A percentile compares a stretch with the other conserved stretches of the same genome.
Evolutionary conservation across 179 eudicot species (phyloP).

Genomic region (Nepenthes alata): DNA sequence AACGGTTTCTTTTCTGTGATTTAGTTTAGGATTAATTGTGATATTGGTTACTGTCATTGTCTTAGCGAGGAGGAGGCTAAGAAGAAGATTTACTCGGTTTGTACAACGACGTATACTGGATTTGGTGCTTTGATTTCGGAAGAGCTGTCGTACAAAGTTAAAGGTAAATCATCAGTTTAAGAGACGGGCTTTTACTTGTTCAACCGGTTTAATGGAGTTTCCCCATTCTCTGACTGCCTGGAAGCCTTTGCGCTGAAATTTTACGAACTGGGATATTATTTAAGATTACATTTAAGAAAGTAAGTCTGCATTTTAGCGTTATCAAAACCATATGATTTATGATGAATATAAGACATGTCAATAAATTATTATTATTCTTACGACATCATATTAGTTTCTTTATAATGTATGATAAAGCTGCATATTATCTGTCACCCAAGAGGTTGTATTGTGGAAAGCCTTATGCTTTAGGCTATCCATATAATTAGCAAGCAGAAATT

Average conservation of each 20-base stretch:
- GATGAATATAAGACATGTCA: too few relatives aligned
- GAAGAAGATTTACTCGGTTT: constrained; percentile 85
- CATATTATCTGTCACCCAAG: too few relatives aligned
- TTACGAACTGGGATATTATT: too few relatives aligned
- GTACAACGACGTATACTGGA: constrained; percentile 79
- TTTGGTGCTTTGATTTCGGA: constrained; percentile 88
- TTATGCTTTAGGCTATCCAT: too few relatives aligned
- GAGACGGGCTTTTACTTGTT: too few relatives aligned
- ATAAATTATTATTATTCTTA: too few relatives aligned
- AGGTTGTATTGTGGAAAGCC: too few relatives aligned
- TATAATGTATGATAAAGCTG: too few relatives aligned
- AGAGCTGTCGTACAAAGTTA: constrained; percentile 77
- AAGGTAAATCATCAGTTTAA: constrained; percentile 34
- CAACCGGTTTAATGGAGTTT: too few relatives aligned
- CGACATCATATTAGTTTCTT: too few relatives aligned
- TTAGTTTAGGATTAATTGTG: not conserved
- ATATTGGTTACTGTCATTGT: not conserved
- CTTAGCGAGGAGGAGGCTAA: constrained; percentile 89
- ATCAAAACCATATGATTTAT: too few relatives aligned
- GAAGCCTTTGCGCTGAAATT: not conserved
- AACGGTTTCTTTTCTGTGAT: not conserved
- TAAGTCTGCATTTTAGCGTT: not conserved
- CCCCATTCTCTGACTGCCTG: not conserved
- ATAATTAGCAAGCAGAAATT: too few relatives aligned
- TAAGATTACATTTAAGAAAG: not conserved